Evolutionary conservation across 495 filamentous ascomycete species (phyloP).

Genomic region (Lentithecium fluviatile): DNA sequence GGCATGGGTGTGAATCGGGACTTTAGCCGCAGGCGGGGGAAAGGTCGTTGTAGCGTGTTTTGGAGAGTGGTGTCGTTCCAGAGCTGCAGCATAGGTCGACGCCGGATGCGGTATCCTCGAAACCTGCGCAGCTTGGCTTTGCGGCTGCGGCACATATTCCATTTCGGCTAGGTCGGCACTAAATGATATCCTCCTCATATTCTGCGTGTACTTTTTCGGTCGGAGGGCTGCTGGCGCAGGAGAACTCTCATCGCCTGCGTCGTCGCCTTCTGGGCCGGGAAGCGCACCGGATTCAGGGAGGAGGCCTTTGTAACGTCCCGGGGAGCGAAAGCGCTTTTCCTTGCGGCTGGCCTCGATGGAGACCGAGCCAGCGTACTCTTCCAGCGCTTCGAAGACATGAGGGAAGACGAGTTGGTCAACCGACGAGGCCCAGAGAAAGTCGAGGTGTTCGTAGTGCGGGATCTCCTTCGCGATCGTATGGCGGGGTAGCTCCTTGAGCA

Average conservation of each 20-base stretch:
- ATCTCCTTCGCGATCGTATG: conserved; percentile 82
- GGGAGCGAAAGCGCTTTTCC: conserved; percentile 18
- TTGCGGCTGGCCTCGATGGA: conserved; percentile 4
- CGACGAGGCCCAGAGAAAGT: conserved; percentile 93
- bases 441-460: conserved; percentile 90
- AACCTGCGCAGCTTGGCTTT: not conserved
- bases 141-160: conserved; percentile 7
- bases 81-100: conserved; percentile 6
- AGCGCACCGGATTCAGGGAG: conserved; percentile 20
- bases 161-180: not conserved
- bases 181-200: conserved; percentile 18
- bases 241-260: conserved; percentile 29
- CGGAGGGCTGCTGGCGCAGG: conserved; percentile 14
- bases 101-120: conserved; percentile 23
- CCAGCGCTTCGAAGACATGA: conserved; percentile 83
- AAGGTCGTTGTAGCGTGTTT: conserved; percentile 8
- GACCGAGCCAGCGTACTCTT: conserved; percentile 40
- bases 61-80: conserved; percentile 18
- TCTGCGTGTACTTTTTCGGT: conserved; percentile 27
- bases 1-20: not conserved
- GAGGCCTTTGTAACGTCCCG: conserved; percentile 22
- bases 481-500: conserved; percentile 81
- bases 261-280: conserved; percentile 25
- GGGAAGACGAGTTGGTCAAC: conserved; percentile 80
- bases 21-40: conserved; percentile 6